Percentiles rank a stretch among this genome's conserved stretches.
phyloP scores from a whole-genome alignment of 192 early-diverging fungal species.

The Backusella mclennaniae region DNA sequence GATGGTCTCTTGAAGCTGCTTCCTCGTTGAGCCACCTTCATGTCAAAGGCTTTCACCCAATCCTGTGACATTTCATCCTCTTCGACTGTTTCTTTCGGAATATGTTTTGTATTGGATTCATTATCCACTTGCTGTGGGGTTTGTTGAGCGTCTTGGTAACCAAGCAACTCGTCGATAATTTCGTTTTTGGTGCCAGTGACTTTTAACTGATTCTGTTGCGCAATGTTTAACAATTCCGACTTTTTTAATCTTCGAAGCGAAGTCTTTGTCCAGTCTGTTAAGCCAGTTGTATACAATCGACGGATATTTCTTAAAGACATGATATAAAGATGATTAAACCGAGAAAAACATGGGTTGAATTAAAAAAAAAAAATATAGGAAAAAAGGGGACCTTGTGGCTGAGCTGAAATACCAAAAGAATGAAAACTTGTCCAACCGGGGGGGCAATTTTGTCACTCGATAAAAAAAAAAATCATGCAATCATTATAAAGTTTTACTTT shows the following conservation, averaged over 20 bases:
- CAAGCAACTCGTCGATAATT: constrained; percentile 14
- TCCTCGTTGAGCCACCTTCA: constrained; percentile 22
- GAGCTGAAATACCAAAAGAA: not conserved
- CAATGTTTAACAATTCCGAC: constrained; percentile 17
- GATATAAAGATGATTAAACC: not conserved
- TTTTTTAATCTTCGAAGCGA: constrained; percentile 27
- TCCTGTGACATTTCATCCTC: not conserved
- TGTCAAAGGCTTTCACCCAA: constrained; percentile 29
- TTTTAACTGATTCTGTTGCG: constrained; percentile 10
- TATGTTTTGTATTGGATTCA: not conserved
- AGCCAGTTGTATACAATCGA: not conserved
- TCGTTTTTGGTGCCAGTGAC: constrained; percentile 28
- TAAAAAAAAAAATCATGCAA: constrained; percentile 8
- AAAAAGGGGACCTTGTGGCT: not conserved
- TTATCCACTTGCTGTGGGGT: not conserved
- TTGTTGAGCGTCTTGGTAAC: constrained; percentile 4
- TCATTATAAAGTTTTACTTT: not conserved
- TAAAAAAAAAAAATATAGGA: not conserved
- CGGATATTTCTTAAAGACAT: not conserved
- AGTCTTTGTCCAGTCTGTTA: constrained; percentile 11
- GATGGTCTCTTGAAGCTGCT: not conserved
- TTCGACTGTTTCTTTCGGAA: not conserved
- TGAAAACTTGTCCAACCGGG: not conserved
- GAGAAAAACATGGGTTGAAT: not conserved
- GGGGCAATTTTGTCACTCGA: not conserved